These are phyloP conservation scores for Nicotiana sylvestris DNA, from an alignment of 257 asterid species.

Conservation along the genomic window DNA sequence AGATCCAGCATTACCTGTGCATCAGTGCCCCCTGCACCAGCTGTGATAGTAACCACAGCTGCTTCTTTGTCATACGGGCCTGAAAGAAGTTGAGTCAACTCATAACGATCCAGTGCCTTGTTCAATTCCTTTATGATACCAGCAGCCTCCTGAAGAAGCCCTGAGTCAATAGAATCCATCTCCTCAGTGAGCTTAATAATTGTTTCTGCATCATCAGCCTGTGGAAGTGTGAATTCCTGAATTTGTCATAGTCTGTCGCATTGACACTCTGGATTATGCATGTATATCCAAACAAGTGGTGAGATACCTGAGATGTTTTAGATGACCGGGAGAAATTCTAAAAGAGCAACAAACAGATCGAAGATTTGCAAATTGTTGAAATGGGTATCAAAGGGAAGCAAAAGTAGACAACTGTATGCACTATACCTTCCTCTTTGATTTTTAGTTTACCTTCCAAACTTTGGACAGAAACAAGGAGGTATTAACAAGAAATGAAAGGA, in stretches of 20 bases:
- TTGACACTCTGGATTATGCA: background rate
- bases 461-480: background rate
- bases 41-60: constrained; percentile 71
- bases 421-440: background rate
- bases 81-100: constrained; percentile 88
- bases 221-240: constrained; percentile 1
- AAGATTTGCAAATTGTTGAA: background rate
- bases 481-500: background rate
- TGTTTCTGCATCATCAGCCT: constrained; percentile 88
- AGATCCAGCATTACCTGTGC: constrained; percentile 72
- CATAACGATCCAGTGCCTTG: constrained; percentile 75
- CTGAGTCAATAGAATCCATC: constrained; percentile 74
- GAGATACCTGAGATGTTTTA: constrained; percentile 12
- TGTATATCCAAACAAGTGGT: background rate
- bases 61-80: constrained; percentile 97
- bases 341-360: background rate
- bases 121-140: constrained; percentile 68
- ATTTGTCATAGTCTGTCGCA: background rate
- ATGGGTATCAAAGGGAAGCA: background rate
- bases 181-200: constrained; percentile 90
- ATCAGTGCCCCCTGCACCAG: constrained; percentile 99
- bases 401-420: background rate
- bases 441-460: background rate
- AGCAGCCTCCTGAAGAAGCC: constrained; percentile 82
- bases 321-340: background rate